Percentiles rank a stretch among this genome's conserved stretches.
phyloP scores from a whole-genome alignment of 768 basidiomycete genomes.

The Tephrocybe sp. region DNA sequence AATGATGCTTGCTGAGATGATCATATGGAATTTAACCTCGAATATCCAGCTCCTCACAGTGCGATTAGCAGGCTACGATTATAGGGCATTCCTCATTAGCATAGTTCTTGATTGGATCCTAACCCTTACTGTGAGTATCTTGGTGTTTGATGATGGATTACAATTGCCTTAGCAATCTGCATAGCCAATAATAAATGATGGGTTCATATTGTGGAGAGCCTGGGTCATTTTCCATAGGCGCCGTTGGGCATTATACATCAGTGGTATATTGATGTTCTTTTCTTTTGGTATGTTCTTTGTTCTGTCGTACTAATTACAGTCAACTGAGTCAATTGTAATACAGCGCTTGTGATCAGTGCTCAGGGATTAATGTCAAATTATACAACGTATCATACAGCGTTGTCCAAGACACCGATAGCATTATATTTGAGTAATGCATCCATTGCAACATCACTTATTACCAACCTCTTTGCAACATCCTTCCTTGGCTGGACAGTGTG shows the following conservation, averaged over 20 bases:
- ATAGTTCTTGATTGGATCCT: no score
- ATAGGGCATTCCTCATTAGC: no score
- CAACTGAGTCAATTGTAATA: background rate
- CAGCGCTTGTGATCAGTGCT: background rate
- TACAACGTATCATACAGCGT: no score
- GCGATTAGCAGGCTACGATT: no score
- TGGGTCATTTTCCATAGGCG: background rate
- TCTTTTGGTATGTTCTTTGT: background rate
- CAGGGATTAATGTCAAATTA: background rate
- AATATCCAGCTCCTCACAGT: no score
- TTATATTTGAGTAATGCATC: no score
- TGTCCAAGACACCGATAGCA: no score
- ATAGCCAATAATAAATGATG: constrained; percentile 1
- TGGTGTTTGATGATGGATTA: no score
- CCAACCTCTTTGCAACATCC: background rate
- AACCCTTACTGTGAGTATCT: no score
- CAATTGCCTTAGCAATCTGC: background rate
- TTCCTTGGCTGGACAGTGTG: background rate
- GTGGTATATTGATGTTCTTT: background rate
- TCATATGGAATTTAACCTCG: no score
- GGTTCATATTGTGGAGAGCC: constrained; percentile 1
- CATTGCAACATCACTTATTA: background rate
- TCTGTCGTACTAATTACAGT: background rate
- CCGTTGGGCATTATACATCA: background rate
- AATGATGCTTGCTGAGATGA: no score